A percentile compares a stretch with the other conserved stretches of the same genome.
Conservation (phyloP, 345 rosid genomes). For the Salix suchowensis region DNA sequence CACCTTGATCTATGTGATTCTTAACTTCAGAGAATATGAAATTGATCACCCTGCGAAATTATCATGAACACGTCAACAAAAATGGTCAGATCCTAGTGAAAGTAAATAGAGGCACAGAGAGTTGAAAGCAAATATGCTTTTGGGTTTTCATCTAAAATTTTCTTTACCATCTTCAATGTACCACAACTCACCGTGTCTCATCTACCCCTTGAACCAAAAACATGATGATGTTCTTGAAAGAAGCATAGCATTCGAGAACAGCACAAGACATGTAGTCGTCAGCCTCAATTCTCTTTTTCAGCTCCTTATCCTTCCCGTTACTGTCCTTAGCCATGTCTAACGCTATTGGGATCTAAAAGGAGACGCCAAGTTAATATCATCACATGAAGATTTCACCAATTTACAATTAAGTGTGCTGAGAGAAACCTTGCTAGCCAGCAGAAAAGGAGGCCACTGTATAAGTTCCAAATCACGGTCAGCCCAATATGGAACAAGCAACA, state of each 20-base stretch:
- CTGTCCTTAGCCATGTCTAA: constrained; percentile 99
- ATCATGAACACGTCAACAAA: constrained; percentile 12
- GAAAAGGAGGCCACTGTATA: constrained; percentile 96
- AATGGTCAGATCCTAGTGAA: constrained; percentile 8
- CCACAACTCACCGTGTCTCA: constrained; percentile 62
- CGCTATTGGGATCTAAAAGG: constrained; percentile 84
- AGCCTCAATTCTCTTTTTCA: constrained; percentile 67
- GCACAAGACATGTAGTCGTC: constrained; percentile 90
- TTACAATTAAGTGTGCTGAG: neutral
- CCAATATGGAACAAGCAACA: constrained; percentile 99
- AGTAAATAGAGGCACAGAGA: neutral
- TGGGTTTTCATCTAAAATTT: neutral
- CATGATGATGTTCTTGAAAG: constrained; percentile 71
- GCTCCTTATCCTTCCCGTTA: constrained; percentile 84
- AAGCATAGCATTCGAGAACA: constrained; percentile 91
- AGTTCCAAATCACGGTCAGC: constrained; percentile 88
- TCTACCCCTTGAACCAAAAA: constrained; percentile 67
- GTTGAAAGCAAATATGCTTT: neutral
- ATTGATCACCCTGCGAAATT: constrained; percentile 63
- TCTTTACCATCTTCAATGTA: neutral
- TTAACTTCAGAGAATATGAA: constrained; percentile 60
- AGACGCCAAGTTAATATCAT: constrained; percentile 8
- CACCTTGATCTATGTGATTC: constrained; percentile 31
- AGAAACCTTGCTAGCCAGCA: constrained; percentile 94
- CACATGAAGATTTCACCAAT: constrained; percentile 1